Evolutionary conservation across 2,329 filamentous ascomycete species (phyloP).

Genomic region (Diaporthe nobilis): DNA sequence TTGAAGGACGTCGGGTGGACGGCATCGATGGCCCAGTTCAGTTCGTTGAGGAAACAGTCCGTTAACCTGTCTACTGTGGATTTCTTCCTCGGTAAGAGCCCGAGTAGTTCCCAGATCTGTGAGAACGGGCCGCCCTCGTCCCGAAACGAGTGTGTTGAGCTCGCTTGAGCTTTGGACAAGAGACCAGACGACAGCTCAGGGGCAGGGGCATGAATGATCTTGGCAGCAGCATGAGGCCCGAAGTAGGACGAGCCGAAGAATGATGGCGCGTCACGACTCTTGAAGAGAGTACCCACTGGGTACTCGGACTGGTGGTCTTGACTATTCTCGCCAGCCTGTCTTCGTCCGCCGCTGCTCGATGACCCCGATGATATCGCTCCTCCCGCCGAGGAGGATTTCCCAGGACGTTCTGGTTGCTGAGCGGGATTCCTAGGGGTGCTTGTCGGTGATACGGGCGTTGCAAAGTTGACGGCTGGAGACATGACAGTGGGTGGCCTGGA

Average conservation of each 20-base stretch:
- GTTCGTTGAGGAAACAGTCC: not conserved
- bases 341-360: not conserved
- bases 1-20: constrained; percentile 8
- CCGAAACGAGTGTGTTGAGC: constrained; percentile 41
- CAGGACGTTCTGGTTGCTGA: not conserved
- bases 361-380: not conserved
- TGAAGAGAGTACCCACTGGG: constrained; percentile 38
- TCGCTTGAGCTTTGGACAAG: constrained; percentile 35
- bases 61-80: constrained; percentile 44
- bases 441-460: not conserved
- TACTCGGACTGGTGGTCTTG: constrained; percentile 32
- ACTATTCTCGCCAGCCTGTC: not conserved
- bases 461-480: no score
- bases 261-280: constrained; percentile 42
- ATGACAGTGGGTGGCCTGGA: not conserved
- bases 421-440: not conserved
- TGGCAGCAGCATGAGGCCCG: constrained; percentile 44
- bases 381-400: not conserved
- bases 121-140: constrained; percentile 42
- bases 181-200: constrained; percentile 42
- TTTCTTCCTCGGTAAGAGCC: constrained; percentile 55
- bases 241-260: constrained; percentile 45
- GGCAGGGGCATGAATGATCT: constrained; percentile 41
- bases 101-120: constrained; percentile 56
- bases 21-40: constrained; percentile 16